phyloP scores from a whole-genome alignment of 352 stramenopile genomes.

The Aphanomyces euteiches region DNA sequence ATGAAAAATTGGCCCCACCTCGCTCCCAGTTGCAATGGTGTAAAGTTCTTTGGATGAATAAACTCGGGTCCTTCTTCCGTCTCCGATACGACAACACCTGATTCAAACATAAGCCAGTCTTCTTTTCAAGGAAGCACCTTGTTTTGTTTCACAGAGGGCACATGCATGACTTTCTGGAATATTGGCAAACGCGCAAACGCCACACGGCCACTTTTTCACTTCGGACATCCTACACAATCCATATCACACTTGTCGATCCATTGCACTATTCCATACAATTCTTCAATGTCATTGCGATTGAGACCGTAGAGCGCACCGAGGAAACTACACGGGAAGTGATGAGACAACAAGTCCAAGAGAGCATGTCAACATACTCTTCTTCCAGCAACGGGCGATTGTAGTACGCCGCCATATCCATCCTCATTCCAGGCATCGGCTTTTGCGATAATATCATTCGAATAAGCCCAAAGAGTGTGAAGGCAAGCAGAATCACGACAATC shows the following conservation, averaged over 20 bases:
- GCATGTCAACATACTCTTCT: not conserved
- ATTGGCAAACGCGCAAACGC: conserved; percentile 15
- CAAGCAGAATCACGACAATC: not conserved
- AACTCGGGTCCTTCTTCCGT: not conserved
- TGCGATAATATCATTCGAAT: not conserved
- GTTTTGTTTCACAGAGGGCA: conserved; percentile 15
- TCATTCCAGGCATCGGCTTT: not conserved
- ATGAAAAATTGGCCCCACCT: not conserved
- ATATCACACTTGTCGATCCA: not conserved
- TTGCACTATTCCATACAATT: not conserved
- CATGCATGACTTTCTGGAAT: not conserved
- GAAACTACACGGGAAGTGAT: conserved; percentile 15
- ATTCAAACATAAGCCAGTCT: no score
- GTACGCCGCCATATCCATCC: no score
- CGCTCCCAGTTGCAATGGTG: conserved; percentile 2
- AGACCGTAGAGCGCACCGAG: conserved; percentile 21
- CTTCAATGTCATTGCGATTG: conserved; percentile 27
- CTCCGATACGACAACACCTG: conserved; percentile 4
- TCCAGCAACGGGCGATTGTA: not conserved
- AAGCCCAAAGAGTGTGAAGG: not conserved
- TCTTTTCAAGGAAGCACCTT: conserved; percentile 5
- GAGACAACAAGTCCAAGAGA: not conserved
- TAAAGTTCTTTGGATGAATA: not conserved
- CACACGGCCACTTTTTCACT: conserved; percentile 12
- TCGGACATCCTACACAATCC: conserved; percentile 17